Base-by-base conservation (phyloP, 805 yeast genomes). In the Lipomyces yamadae region DNA sequence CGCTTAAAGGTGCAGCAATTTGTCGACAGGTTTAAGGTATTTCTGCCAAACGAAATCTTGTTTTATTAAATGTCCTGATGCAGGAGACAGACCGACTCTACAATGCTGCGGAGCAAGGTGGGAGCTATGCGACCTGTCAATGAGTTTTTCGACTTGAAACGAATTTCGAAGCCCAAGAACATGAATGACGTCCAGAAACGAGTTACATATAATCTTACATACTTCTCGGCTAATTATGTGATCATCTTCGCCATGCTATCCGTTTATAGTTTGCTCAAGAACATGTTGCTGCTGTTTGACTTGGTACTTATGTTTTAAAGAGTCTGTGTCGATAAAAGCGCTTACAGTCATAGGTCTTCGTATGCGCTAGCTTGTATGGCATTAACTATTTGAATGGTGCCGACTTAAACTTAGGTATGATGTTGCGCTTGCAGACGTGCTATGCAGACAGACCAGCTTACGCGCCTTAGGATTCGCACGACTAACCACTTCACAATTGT, bases 121-220 rank as follows among this genome's bases (percentile, higher is more conserved):
- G 71, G 71, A 35, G 45, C 63, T 6, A 60, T 95, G 68, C 88
- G 90, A 76, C 91, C 98, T 48, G 93, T 96, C 54, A 95, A 89
- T 78, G 99, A 95, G 77, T 95, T 95, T 77, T 91, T 95, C 76
- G 98, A 95, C 77, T 79, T 90, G 75, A 90, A 92, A 78, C 88
- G 97, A 77, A 78, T 95, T 69, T 90, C 97, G 48, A 92, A 92
- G 77, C 99, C 99, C 29, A 87, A 85, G 63, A 92, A 92, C 78
- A 89, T 92, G 77, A 87, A 89, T 59, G 99, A 95, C 72, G 82
- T 90, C 60, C 99, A 95, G 80, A 86, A 90, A 73, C 87, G 99
- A 78, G 91, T 94, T 54, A 80, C 89, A 56, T 95, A 86, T 83
- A 95, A 95, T 79, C 81, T 95, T 78, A 87, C 91, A 57, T 90